These are phyloP conservation scores for Sordariomycetes sp. DNA, from an alignment of 2,329 filamentous ascomycete genomes.

Conservation along the genomic window DNA sequence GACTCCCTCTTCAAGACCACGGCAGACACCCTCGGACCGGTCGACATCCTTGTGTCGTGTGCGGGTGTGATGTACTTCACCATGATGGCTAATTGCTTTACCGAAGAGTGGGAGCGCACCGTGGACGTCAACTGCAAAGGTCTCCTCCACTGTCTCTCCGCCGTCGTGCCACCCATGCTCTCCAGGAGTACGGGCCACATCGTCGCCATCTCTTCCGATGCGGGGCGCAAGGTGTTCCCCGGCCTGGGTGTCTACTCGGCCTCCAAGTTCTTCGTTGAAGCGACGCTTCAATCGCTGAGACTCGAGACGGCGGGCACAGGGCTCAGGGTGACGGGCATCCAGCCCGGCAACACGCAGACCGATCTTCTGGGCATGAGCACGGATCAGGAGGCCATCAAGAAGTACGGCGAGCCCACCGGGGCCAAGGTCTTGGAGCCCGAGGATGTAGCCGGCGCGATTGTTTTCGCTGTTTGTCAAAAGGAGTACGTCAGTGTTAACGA, in stretches of 20 bases:
- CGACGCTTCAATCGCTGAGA: slow-evolving; percentile 64
- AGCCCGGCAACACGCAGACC: slow-evolving; percentile 70
- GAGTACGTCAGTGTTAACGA: slow-evolving; percentile 73
- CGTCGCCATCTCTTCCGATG: slow-evolving; percentile 75
- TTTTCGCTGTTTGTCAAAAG: slow-evolving; percentile 67
- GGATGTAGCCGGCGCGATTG: slow-evolving; percentile 64
- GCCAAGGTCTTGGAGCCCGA: slow-evolving; percentile 66
- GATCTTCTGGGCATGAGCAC: slow-evolving; percentile 68
- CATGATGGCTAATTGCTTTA: slow-evolving; percentile 70
- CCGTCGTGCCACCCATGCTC: slow-evolving; percentile 64
- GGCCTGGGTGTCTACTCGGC: slow-evolving; percentile 76
- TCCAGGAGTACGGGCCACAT: slow-evolving; percentile 61
- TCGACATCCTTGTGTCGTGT: slow-evolving; percentile 73
- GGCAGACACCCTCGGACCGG: slow-evolving; percentile 53
- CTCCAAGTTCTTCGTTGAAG: slow-evolving; percentile 80
- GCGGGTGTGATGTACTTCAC: slow-evolving; percentile 86
- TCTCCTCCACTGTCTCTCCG: slow-evolving; percentile 61
- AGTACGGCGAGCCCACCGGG: slow-evolving; percentile 66
- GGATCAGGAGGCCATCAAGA: slow-evolving; percentile 67
- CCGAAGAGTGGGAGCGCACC: slow-evolving; percentile 71
- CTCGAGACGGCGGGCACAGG: slow-evolving; percentile 69
- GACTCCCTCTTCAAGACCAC: slow-evolving; percentile 54
- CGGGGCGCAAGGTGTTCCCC: slow-evolving; percentile 73
- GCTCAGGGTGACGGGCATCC: slow-evolving; percentile 63
- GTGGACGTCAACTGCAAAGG: slow-evolving; percentile 86